These are phyloP conservation scores for Lactifluus pinguis DNA, from an alignment of 768 basidiomycete species.

Conservation along the genomic window DNA sequence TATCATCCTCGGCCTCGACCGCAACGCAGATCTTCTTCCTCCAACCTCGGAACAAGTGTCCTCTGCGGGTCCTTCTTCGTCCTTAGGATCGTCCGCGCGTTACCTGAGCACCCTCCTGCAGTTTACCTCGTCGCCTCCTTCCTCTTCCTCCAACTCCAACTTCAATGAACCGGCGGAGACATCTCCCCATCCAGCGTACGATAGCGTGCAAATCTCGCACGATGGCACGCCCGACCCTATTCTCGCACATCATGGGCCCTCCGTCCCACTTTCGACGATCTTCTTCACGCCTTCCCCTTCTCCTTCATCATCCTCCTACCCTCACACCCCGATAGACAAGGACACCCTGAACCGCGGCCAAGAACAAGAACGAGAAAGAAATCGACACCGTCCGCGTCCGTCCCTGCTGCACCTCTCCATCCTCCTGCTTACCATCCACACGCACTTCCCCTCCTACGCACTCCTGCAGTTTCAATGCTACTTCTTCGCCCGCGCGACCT, in stretches of 20 bases:
- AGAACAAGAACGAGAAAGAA: not conserved
- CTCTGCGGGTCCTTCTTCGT: not conserved
- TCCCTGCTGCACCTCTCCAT: slow-evolving; percentile 15
- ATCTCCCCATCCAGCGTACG: slow-evolving; percentile 3
- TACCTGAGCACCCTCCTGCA: slow-evolving; percentile 8
- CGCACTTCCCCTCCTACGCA: slow-evolving; percentile 17
- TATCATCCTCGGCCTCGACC: slow-evolving; percentile 17
- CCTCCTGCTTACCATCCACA: slow-evolving; percentile 15
- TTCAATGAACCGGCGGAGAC: not conserved
- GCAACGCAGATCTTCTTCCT: slow-evolving; percentile 8
- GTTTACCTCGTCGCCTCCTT: not conserved
- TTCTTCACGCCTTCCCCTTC: slow-evolving; percentile 1
- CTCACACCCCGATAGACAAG: not conserved
- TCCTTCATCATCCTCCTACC: not conserved
- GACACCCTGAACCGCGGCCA: not conserved
- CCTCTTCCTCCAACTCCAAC: not conserved
- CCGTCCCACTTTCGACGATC: slow-evolving; percentile 12
- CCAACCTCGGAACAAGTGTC: not conserved
- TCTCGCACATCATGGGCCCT: slow-evolving; percentile 7
- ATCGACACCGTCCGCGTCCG: not conserved
- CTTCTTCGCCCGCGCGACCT: slow-evolving; percentile 17
- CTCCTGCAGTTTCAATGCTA: slow-evolving; percentile 19
- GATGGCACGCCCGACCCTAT: slow-evolving; percentile 14
- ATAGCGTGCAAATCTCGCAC: slow-evolving; percentile 18
- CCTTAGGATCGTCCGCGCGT: slow-evolving; percentile 3